Evolutionary conservation across 306 rosid species (phyloP).

Genomic region (Herpetospermum pedunculosum): DNA sequence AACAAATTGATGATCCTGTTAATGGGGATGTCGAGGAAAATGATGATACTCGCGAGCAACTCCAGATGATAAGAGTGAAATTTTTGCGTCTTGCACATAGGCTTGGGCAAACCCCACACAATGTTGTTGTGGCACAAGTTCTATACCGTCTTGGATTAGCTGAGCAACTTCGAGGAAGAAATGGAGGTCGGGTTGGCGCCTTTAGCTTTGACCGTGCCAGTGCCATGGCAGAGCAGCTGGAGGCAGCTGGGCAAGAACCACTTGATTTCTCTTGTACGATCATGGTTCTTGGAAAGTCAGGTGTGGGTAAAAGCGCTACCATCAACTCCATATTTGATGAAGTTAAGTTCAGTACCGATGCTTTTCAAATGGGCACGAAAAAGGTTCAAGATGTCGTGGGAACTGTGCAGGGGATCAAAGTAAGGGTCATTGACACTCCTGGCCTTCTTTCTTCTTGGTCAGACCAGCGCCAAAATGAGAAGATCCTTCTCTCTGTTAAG

Average conservation of each 20-base stretch:
- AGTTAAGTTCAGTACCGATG: conserved; percentile 77
- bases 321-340: conserved; percentile 95
- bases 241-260: conserved; percentile 86
- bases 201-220: conserved; percentile 98
- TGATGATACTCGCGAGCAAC: conserved; percentile 93
- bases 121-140: conserved; percentile 99
- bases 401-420: conserved; percentile 89
- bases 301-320: conserved; percentile 97
- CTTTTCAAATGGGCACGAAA: conserved; percentile 80
- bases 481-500: conserved; percentile 73
- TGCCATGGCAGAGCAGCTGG: conserved; percentile 97
- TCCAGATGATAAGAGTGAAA: conserved; percentile 93
- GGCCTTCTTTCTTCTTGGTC: conserved; percentile 89
- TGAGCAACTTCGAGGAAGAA: conserved; percentile 91
- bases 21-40: conserved; percentile 76
- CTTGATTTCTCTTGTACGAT: conserved; percentile 95
- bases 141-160: conserved; percentile 90
- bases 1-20: conserved; percentile 59
- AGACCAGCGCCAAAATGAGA: conserved; percentile 82
- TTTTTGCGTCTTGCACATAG: conserved; percentile 86
- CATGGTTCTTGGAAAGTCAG: conserved; percentile 95
- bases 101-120: conserved; percentile 99
- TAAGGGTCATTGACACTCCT: conserved; percentile 89
- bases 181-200: conserved; percentile 94
- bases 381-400: conserved; percentile 98